These are phyloP conservation scores for Phellinidium pouzarii DNA, from an alignment of 1,284 basidiomycete species.

Conservation along the genomic window DNA sequence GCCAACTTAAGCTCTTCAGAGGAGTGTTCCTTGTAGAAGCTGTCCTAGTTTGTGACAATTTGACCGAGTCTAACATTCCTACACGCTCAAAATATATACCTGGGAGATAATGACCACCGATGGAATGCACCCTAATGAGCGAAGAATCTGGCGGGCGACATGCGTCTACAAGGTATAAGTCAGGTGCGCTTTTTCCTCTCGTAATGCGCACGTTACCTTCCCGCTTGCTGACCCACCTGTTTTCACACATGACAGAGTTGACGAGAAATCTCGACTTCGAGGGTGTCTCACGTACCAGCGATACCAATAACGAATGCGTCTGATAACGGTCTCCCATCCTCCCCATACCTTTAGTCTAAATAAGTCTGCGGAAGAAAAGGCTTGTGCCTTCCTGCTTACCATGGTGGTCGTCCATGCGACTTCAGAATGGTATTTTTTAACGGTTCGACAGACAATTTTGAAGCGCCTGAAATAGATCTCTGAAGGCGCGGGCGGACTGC, in stretches of 20 bases:
- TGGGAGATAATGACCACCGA: conserved; percentile 87
- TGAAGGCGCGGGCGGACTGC: conserved; percentile 2
- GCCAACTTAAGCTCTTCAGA: conserved; percentile 77
- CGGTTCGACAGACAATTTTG: conserved; percentile 10
- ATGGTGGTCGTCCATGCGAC: conserved; percentile 75
- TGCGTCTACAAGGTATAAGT: conserved; percentile 54
- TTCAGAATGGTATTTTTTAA: conserved; percentile 76
- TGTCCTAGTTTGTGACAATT: conserved; percentile 57
- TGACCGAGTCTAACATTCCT: background rate
- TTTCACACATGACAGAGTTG: conserved; percentile 11
- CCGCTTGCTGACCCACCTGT: conserved; percentile 88
- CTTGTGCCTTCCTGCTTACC: conserved; percentile 40
- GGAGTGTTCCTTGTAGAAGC: conserved; percentile 84
- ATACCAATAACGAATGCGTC: conserved; percentile 92
- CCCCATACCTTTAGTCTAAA: conserved; percentile 53
- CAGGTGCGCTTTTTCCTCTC: conserved; percentile 13
- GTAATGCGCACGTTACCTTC: conserved; percentile 51
- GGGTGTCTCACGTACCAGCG: conserved; percentile 55
- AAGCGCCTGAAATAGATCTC: background rate
- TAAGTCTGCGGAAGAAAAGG: conserved; percentile 14
- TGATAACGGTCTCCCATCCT: conserved; percentile 59
- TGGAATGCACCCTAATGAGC: conserved; percentile 76
- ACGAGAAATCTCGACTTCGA: conserved; percentile 4
- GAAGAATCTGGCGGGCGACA: conserved; percentile 85
- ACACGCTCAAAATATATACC: conserved; percentile 32